A percentile compares a stretch with the other conserved stretches of the same genome.
phyloP scores from a whole-genome alignment of 1,139 yeast genomes.

The Pichia terricola region DNA sequence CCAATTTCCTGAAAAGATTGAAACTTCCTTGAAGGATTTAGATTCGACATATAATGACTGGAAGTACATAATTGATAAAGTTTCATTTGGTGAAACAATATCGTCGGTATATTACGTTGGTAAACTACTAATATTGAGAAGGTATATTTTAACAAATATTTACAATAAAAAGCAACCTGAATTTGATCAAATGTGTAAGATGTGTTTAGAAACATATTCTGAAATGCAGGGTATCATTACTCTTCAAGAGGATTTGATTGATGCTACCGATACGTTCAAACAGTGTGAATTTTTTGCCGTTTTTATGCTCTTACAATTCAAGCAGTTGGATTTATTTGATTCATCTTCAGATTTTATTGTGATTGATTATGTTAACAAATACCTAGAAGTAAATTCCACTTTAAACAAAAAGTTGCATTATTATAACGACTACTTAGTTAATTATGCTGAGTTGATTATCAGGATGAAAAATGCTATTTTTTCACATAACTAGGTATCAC shows the following conservation, averaged over 20 bases:
- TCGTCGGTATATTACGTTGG: conserved; percentile 14
- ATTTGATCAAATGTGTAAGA: conserved; percentile 2
- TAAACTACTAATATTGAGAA: conserved; percentile 17
- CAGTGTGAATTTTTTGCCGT: conserved; percentile 3
- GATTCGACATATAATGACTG: conserved; percentile 17
- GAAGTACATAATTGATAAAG: conserved; percentile 17
- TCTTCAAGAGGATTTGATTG: neutral
- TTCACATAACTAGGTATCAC: neutral
- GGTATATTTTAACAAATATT: conserved; percentile 13
- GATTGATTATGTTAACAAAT: conserved; percentile 2
- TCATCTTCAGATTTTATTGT: conserved; percentile 2
- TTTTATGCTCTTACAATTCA: conserved; percentile 9
- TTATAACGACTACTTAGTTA: conserved; percentile 5
- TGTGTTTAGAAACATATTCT: conserved; percentile 1
- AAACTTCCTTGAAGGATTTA: conserved; percentile 15
- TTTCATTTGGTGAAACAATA: conserved; percentile 12
- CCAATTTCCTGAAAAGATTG: conserved; percentile 28
- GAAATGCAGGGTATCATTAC: conserved; percentile 1
- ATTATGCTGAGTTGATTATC: conserved; percentile 5
- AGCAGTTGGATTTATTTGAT: conserved; percentile 4
- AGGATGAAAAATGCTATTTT: conserved; percentile 5
- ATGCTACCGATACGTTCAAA: conserved; percentile 5
- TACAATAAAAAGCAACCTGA: conserved; percentile 7
- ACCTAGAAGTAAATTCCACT: neutral
- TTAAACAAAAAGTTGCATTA: conserved; percentile 1